Evolutionary conservation across 1,139 yeast genomes (phyloP), one percentile per base, ranked within the genome.

Genomic region (Zhuliangozyma parablackwelliae): DNA sequence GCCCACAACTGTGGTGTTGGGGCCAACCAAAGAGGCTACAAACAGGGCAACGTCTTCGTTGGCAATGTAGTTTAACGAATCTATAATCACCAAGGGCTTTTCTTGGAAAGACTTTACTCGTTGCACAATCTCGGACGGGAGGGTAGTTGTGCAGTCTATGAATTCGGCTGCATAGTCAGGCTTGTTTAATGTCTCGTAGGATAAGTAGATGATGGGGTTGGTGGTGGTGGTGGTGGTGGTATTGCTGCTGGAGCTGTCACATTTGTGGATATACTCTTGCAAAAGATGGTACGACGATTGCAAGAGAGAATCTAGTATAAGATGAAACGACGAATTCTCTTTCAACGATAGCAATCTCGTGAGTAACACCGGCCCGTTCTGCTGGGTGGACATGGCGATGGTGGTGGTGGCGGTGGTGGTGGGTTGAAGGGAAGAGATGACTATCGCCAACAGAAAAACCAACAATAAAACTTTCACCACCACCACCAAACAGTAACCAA

Each of bases 311-410:
- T 90, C 97, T 10, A 77, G 57, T 3, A 83, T 65, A 6, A 90
- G 65, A 10, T 87, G 60, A 42, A 90, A 76, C 0, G 95, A 94
- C 0, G 94, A 74, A 13, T 63, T 63, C 50, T 90, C 97, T 46
- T 81, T 82, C 33, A 86, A 63, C 2, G 80, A 63, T 9, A 90
- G 60, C 7, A 87, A 61, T 42, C 97, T 63, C 34, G 69, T 75
- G 35, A 85, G 60, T 10, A 82, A 61, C 21, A 82, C 81, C 0
- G 73, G 56, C 1, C 88, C 75, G 40, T 72, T 78, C 42, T 80
- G 81, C 3, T 66, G 24, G 28, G 11, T 59, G 8, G 77, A 45
- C 72, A 65, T 66, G 31, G 25, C 34, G 28, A 9, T 3, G 8
- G 31, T 21, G 8, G 39, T 5, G 10, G 26, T 11, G 13, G 10